A percentile compares a stretch with the other conserved stretches of the same genome.
These are phyloP conservation scores for Coleophoma cylindrospora DNA, from an alignment of 2,329 filamentous ascomycete species.

Conservation along the genomic window DNA sequence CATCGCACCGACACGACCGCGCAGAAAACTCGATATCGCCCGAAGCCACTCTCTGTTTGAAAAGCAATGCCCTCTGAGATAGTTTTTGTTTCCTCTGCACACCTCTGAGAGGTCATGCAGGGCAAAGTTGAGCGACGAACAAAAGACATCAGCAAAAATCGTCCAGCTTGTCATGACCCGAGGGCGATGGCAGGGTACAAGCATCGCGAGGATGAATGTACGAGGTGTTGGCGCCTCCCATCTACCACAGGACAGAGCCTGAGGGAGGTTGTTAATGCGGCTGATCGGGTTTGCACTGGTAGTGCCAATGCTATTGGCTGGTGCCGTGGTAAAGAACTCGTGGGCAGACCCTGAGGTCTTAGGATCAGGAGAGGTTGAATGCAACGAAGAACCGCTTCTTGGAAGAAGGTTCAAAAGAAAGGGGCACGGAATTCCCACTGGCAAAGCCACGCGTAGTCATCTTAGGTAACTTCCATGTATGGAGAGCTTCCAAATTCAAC, in stretches of 20 bases:
- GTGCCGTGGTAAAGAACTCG: slow-evolving; percentile 46
- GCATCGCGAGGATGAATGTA: slow-evolving; percentile 17
- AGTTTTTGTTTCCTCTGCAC: slow-evolving; percentile 89
- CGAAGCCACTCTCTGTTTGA: slow-evolving; percentile 66
- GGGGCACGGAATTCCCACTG: slow-evolving; percentile 41
- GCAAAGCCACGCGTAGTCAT: slow-evolving; percentile 20
- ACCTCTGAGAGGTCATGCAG: slow-evolving; percentile 37
- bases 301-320: slow-evolving; percentile 40
- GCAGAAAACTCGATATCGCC: slow-evolving; percentile 19
- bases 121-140: slow-evolving; percentile 62
- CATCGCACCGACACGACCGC: slow-evolving; percentile 9
- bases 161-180: slow-evolving; percentile 59
- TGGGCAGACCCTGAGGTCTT: slow-evolving; percentile 28
- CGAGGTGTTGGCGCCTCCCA: slow-evolving; percentile 27
- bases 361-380: slow-evolving; percentile 34
- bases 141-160: slow-evolving; percentile 96
- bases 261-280: slow-evolving; percentile 62
- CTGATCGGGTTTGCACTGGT: slow-evolving; percentile 50
- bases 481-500: slow-evolving; percentile 4
- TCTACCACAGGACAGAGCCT: slow-evolving; percentile 22
- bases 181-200: slow-evolving; percentile 15
- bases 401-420: slow-evolving; percentile 29
- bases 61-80: slow-evolving; percentile 81
- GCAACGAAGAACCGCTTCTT: slow-evolving; percentile 27
- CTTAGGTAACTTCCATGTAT: slow-evolving; percentile 13